Percentiles rank a stretch among this genome's conserved stretches.
These are phyloP conservation scores for Dictyostelium purpureum DNA, from an alignment of 78 protist species.

Conservation along the genomic window DNA sequence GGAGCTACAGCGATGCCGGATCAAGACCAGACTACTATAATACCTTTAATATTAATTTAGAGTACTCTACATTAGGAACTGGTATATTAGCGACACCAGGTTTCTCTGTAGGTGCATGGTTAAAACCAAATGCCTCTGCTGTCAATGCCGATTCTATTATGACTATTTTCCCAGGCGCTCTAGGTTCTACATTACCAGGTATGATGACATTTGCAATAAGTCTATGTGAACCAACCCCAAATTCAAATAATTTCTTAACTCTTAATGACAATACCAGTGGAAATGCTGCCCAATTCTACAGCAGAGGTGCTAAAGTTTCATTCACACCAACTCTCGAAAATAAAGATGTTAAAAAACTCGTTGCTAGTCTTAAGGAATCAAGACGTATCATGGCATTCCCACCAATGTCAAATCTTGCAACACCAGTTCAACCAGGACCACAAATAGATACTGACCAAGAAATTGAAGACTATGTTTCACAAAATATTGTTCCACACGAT, in stretches of 20 bases:
- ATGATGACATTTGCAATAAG: conserved; percentile 23
- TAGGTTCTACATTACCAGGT: conserved; percentile 19
- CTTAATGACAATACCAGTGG: background rate
- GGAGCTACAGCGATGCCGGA: background rate
- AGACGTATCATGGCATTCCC: conserved; percentile 52
- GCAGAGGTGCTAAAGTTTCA: background rate
- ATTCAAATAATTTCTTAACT: background rate
- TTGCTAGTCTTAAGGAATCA: conserved; percentile 4
- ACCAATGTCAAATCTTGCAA: conserved; percentile 13
- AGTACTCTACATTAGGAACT: conserved; percentile 16
- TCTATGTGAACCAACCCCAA: conserved; percentile 12
- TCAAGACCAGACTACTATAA: conserved; percentile 24
- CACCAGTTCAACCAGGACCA: conserved; percentile 14
- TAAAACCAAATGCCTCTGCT: conserved; percentile 3
- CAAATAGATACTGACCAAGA: background rate
- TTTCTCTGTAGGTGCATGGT: conserved; percentile 46
- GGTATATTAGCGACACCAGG: conserved; percentile 66
- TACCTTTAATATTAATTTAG: background rate
- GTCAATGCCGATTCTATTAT: conserved; percentile 1
- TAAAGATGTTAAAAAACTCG: conserved; percentile 5
- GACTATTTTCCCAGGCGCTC: conserved; percentile 49
- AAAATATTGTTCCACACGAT: background rate
- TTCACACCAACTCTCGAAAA: background rate
- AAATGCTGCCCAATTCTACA: background rate
- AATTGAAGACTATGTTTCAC: conserved; percentile 34